Evolutionary conservation across 192 early-diverging fungal species (phyloP).

Genomic region (Phlyctochytrium arcticum): DNA sequence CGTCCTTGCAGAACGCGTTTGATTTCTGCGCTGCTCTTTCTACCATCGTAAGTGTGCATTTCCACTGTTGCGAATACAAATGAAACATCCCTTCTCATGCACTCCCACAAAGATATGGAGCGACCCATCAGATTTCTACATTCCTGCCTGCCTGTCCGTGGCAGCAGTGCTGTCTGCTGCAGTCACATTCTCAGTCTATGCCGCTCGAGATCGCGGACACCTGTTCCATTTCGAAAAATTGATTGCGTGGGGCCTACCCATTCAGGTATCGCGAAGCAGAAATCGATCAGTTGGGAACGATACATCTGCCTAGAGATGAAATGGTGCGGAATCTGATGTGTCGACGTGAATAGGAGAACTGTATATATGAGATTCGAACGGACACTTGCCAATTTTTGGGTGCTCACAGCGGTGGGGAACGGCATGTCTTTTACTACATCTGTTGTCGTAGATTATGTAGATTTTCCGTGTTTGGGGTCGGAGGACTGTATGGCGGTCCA

Average conservation of each 20-base stretch:
- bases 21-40: slow-evolving; percentile 31
- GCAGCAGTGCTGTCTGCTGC: slow-evolving; percentile 25
- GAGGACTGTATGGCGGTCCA: too few relatives aligned
- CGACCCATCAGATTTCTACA: slow-evolving; percentile 24
- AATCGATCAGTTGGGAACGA: too few relatives aligned
- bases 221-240: slow-evolving; percentile 27
- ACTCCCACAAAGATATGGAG: slow-evolving; percentile 20
- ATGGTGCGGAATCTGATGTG: too few relatives aligned
- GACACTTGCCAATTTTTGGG: too few relatives aligned
- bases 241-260: not conserved
- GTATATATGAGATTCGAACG: too few relatives aligned
- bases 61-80: not conserved
- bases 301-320: too few relatives aligned
- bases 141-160: slow-evolving; percentile 26
- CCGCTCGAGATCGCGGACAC: slow-evolving; percentile 17
- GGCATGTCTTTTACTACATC: too few relatives aligned
- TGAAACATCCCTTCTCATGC: not conserved
- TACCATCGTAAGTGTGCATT: slow-evolving; percentile 31
- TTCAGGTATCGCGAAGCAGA: too few relatives aligned
- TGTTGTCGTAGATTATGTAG: too few relatives aligned
- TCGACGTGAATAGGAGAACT: too few relatives aligned
- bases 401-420: too few relatives aligned
- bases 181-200: slow-evolving; percentile 21
- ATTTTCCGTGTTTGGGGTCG: too few relatives aligned
- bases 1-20: slow-evolving; percentile 41